phyloP scores from a whole-genome alignment of 2,329 filamentous ascomycete species.

The Alternaria ventricosa region DNA sequence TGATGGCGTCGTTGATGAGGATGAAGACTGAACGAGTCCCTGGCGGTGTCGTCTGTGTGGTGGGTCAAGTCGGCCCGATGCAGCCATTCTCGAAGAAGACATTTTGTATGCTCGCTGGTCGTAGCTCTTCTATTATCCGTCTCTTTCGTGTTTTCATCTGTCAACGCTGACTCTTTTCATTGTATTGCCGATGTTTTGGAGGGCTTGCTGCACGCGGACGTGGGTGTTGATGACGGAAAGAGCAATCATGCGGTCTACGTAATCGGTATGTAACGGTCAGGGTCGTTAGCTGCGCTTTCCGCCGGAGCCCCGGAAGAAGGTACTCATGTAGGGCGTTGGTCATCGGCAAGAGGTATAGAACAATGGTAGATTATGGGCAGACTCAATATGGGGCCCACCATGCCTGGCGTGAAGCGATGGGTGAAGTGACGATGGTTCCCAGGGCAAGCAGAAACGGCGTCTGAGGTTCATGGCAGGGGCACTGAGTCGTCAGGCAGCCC shows the following conservation, averaged over 20 bases:
- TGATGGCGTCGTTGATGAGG: background rate
- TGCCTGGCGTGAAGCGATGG: background rate
- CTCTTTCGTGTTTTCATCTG: background rate
- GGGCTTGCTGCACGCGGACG: background rate
- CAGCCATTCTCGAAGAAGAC: background rate
- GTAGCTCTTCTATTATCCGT: background rate
- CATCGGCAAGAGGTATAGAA: background rate
- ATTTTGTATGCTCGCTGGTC: background rate
- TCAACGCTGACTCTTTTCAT: background rate
- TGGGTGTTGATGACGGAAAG: background rate
- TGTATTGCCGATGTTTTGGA: background rate
- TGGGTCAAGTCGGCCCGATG: background rate
- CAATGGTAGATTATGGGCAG: background rate
- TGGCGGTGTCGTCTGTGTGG: background rate
- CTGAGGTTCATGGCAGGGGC: background rate
- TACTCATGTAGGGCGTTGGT: background rate
- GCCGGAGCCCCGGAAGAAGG: background rate
- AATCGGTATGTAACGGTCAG: background rate
- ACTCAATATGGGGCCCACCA: background rate
- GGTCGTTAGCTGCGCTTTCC: background rate
- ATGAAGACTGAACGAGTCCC: background rate
- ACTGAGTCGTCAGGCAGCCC: background rate
- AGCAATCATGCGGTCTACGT: background rate
- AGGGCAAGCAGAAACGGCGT: background rate
- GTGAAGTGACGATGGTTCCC: background rate